Percentiles rank a stretch among this genome's conserved stretches.
Evolutionary conservation across 2,329 filamentous ascomycete species (phyloP).

Genomic region (Fusarium musae): DNA sequence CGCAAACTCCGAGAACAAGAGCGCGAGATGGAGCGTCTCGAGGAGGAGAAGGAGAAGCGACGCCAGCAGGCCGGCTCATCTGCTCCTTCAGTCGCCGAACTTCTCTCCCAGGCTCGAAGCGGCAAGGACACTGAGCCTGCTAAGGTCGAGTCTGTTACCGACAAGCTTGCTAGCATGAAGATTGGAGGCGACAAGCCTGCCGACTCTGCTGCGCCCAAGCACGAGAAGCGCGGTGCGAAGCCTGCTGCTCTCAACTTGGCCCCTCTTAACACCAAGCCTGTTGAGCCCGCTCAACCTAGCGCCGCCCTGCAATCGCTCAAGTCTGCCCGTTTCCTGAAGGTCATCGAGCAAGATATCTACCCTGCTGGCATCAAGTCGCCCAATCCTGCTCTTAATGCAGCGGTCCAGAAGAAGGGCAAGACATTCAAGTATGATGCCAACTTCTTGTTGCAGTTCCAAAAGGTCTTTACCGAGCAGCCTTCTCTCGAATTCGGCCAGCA

Average conservation of each 20-base stretch:
- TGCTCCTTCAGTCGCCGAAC: constrained; percentile 62
- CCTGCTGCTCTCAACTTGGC: constrained; percentile 90
- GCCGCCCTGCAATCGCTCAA: constrained; percentile 93
- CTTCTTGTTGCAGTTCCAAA: constrained; percentile 96
- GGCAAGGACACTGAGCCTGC: constrained; percentile 54
- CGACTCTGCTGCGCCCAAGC: constrained; percentile 61
- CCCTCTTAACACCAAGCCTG: constrained; percentile 80
- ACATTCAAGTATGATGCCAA: constrained; percentile 94
- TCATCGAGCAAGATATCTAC: constrained; percentile 83
- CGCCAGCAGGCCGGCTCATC: constrained; percentile 59
- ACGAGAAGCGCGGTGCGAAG: constrained; percentile 75
- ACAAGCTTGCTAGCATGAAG: constrained; percentile 64
- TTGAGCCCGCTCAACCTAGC: constrained; percentile 92
- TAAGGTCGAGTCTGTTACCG: constrained; percentile 54
- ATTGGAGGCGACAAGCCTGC: constrained; percentile 59
- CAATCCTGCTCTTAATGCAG: constrained; percentile 88
- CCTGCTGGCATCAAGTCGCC: constrained; percentile 86
- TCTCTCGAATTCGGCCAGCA: constrained; percentile 92
- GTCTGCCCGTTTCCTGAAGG: constrained; percentile 86
- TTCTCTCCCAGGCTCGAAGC: constrained; percentile 55
- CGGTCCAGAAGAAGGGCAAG: constrained; percentile 80
- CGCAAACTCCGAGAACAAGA: constrained; percentile 78
- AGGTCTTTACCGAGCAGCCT: constrained; percentile 95
- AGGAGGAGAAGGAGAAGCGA: constrained; percentile 74
- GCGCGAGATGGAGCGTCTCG: constrained; percentile 76